A percentile compares a stretch with the other conserved stretches of the same genome.
These are phyloP conservation scores for Saxophila tyrrhenica DNA, from an alignment of 495 filamentous ascomycete genomes.

Conservation along the genomic window DNA sequence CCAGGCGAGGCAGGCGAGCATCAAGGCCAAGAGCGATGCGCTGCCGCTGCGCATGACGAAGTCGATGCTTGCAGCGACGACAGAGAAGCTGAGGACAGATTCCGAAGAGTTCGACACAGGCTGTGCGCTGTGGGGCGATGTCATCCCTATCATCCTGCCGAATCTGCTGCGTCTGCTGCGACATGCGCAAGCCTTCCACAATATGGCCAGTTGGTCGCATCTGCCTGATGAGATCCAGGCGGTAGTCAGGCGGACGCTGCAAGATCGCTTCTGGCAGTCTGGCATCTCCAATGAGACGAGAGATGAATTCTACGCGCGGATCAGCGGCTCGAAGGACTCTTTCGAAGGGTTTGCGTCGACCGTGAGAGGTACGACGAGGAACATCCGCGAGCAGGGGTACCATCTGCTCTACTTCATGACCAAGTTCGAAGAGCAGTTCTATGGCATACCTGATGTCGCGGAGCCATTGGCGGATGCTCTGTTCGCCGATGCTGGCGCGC, in stretches of 20 bases:
- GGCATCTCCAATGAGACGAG: constrained; percentile 90
- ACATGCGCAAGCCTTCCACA: constrained; percentile 90
- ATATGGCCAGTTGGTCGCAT: constrained; percentile 68
- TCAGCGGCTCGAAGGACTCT: constrained; percentile 75
- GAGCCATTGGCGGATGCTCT: constrained; percentile 73
- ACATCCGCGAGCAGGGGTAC: constrained; percentile 85
- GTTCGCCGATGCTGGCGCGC: constrained; percentile 67
- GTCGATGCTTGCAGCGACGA: constrained; percentile 75
- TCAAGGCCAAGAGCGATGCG: constrained; percentile 53
- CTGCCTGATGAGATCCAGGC: constrained; percentile 66
- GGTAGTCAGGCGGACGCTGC: constrained; percentile 72
- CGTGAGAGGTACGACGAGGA: constrained; percentile 74
- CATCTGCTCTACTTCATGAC: constrained; percentile 91
- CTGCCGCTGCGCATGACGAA: constrained; percentile 80
- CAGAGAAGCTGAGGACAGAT: constrained; percentile 68
- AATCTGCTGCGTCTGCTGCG: constrained; percentile 76
- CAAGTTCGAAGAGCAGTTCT: constrained; percentile 74
- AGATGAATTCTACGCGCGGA: constrained; percentile 90
- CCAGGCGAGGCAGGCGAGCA: constrained; percentile 59
- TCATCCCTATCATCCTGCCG: constrained; percentile 72
- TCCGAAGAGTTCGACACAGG: constrained; percentile 57
- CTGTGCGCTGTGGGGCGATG: constrained; percentile 68
- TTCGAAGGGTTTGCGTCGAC: constrained; percentile 91
- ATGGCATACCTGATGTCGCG: constrained; percentile 74
- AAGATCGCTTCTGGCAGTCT: constrained; percentile 97